phyloP scores from a whole-genome alignment of 345 rosid species.

The Psidium friedrichsthalianum region DNA sequence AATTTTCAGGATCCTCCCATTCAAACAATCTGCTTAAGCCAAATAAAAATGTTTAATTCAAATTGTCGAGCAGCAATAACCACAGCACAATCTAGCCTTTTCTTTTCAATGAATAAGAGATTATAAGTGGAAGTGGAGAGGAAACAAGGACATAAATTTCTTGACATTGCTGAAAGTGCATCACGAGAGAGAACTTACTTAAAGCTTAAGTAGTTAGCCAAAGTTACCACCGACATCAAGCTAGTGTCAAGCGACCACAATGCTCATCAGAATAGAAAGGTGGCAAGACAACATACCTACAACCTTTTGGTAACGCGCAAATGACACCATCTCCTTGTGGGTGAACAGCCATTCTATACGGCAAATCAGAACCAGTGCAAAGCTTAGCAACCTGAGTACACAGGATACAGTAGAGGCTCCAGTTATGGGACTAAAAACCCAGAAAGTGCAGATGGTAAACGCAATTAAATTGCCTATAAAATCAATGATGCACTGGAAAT shows the following conservation, averaged over 20 bases:
- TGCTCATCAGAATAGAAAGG: background rate
- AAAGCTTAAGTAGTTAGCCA: background rate
- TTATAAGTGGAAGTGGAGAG: background rate
- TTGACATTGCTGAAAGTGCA: background rate
- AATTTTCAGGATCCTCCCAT: conserved; percentile 41
- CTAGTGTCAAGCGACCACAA: background rate
- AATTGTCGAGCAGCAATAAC: background rate
- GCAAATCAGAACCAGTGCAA: conserved; percentile 49
- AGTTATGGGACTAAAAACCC: background rate
- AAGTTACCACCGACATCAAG: background rate
- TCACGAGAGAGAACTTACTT: background rate
- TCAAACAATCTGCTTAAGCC: conserved; percentile 42
- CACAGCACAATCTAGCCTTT: background rate
- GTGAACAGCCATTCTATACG: conserved; percentile 82
- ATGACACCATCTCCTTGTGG: conserved; percentile 65
- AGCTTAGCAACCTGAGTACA: conserved; percentile 39
- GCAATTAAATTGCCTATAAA: background rate
- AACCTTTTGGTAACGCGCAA: conserved; percentile 60
- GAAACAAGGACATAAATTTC: background rate
- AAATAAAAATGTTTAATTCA: background rate
- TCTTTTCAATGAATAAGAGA: background rate
- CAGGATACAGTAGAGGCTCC: background rate
- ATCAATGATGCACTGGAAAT: background rate
- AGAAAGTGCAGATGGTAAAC: background rate
- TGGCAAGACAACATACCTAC: conserved; percentile 36